Base-by-base conservation (phyloP, 1,284 basidiomycete species). In the Puccinia polysora region DNA sequence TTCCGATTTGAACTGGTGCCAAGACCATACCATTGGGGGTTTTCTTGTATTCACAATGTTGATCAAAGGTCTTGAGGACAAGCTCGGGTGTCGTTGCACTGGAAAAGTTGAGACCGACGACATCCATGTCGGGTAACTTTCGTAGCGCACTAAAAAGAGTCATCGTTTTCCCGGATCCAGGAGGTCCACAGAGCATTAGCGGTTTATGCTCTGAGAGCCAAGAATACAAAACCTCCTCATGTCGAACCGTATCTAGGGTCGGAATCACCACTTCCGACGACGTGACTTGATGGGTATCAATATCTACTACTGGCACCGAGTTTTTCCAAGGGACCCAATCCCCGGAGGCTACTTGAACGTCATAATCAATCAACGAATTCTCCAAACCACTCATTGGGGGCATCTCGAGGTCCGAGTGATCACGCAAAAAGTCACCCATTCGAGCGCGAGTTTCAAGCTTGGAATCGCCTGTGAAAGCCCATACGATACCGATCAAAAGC, bases 91-190 rank as follows among this genome's bases (percentile, higher is more conserved):
- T 97, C 0, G 97, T 98, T 14, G 96, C 96, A 79, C 92, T 96
- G 50, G 97, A 99, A 81, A 99, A 98, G 82, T 99, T 99, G 76
- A 99, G 87, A 59, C 96, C 96, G 73, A 97, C 94, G 58, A 98
- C 92, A 79, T 98, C 96, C 88, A 99, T 93, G 80, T 98, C 93
- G 2, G 94, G 93, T 53, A 98, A 85, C 81, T 98, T 98, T 71
- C 96, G 88, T 38, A 99, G 85, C 4, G 97, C 96, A 76, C 92
- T 96, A 83, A 98, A 97, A n/a, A 99, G 83, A 0, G 97, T 98
- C 96, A 99, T 99, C 4, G 96, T 99, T 83, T 99, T 99, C 47
- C 96, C 96, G 28, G 95, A 97, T 78, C 96, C 96, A 6, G 96
- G 96, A 77, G 96, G 96, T 58, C 96, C 96, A 80, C 96, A 99